These are phyloP conservation scores for Pestalotiopsis sp. DNA, from an alignment of 2,329 filamentous ascomycete species.

Conservation along the genomic window DNA sequence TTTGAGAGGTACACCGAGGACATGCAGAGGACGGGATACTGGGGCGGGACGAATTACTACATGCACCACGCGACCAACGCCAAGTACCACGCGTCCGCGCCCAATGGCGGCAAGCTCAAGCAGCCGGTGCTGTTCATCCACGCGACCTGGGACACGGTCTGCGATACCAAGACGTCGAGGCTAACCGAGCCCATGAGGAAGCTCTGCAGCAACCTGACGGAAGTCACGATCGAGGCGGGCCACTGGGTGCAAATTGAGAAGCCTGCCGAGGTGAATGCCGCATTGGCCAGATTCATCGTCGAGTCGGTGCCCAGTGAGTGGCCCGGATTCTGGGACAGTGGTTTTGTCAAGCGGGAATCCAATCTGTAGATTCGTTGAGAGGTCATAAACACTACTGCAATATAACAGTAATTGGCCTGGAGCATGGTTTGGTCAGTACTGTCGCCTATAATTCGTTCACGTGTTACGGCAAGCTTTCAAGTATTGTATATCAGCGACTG, in stretches of 20 bases:
- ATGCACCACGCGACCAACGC: slow-evolving; percentile 44
- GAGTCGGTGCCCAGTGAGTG: slow-evolving; percentile 21
- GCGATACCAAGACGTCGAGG: slow-evolving; percentile 35
- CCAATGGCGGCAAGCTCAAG: slow-evolving; percentile 35
- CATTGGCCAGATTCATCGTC: slow-evolving; percentile 21
- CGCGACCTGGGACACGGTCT: slow-evolving; percentile 39
- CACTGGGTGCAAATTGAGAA: slow-evolving; percentile 39
- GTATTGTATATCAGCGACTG: no score
- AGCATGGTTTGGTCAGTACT: no score
- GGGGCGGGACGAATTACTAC: slow-evolving; percentile 32
- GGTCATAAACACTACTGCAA: no score
- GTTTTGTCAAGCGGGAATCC: slow-evolving; percentile 17
- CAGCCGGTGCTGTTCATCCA: slow-evolving; percentile 37
- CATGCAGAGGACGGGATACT: slow-evolving; percentile 16
- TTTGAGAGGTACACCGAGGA: not conserved
- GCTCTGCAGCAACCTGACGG: slow-evolving; percentile 39
- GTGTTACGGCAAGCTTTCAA: no score
- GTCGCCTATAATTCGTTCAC: no score
- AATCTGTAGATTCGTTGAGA: no score
- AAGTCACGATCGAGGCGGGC: slow-evolving; percentile 33
- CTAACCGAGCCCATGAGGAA: slow-evolving; percentile 36
- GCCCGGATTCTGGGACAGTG: slow-evolving; percentile 22
- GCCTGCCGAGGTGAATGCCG: slow-evolving; percentile 26
- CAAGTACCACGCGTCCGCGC: slow-evolving; percentile 33
- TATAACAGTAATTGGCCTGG: no score